Evolutionary conservation across 2,329 filamentous ascomycete species (phyloP), one percentile per base, ranked within the genome.

Genomic region (Huntiella bhutanensis): DNA sequence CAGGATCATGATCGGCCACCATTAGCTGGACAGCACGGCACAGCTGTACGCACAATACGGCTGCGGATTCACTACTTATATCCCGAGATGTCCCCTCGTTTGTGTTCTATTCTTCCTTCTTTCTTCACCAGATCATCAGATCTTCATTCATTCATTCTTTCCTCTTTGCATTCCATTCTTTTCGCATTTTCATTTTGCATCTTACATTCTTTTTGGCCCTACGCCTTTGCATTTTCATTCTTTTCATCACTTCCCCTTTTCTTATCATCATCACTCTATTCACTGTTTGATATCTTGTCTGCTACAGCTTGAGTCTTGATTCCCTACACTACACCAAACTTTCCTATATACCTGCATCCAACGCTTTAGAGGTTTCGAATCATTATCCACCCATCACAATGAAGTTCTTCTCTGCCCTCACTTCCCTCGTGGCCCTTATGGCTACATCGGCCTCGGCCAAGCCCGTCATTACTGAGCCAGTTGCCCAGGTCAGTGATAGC

Each of bases 391-490:
- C 19, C 40, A 43, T 28, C 33, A 34, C n/a, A 19, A 32, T 40
- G 16, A 50, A 32, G 32, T 40, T 45, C 36, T 45, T 41, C 16
- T 41, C 36, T 39, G 7, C 22, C 12, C 11, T 44, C 12, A 38
- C 42, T 16, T 46, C 43, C 32, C 10, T 37, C 10, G 32, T 32
- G 15, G 34, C 45, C 5, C 34, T 47, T 38, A 34, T 49, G 28
- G 32, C 37, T 33, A 33, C 33, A 10, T 33, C 45, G 13, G 45
- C 41, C 17, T 12, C 42, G 36, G 49, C 45, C 15, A 47, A 47
- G 37, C 42, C 41, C 8, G 28, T 44, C 15, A 4, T 45, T 17
- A 5, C 19, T 22, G 38, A 47, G 32, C 33, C 46, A 4, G 33
- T 46, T 32, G 16, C 45, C 13, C 8, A 35, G 22, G 28, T 40